Evolutionary conservation across 768 basidiomycete genomes (phyloP), one percentile per base, ranked within the genome.

Genomic region (Pulveroboletus sp.): DNA sequence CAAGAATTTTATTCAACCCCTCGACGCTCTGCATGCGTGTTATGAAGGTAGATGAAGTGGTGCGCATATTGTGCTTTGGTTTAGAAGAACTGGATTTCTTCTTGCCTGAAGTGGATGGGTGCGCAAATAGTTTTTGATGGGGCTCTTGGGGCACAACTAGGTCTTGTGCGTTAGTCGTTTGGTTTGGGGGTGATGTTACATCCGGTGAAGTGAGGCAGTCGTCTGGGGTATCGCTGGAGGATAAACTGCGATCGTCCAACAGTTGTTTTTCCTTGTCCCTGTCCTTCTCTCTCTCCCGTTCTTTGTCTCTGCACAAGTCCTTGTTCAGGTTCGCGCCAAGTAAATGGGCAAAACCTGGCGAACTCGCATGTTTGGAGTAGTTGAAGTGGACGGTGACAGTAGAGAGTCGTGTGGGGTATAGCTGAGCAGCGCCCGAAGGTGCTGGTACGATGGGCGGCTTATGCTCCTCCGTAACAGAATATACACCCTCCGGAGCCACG

Each of bases 31-130:
- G 92, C 40, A 93, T 73, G 25, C 94, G 81, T 3, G 90, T 87
- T 54, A 97, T 87, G 67, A 97, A 97, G 2, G 90, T 90, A 20
- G 94, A 95, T 6, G 87, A 91, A 2, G 92, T 93, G 0, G 91
- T 91, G 45, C 88, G 79, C 56, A 97, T 84, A 59, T 88, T 95
- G 56, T 91, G 90, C 65, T 90, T 94, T n/a, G 93, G 91, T 27
- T 89, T 76, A 9, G 85, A 71, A 20, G 69, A 63, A 8, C 71
- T 62, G 52, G 84, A 81, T 71, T 84, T 86, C 75, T 87, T 89
- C 45, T 79, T 79, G 8, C 68, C 64, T 2, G 63, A 48, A 6
- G 67, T 61, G 35, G 78, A 70, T 12, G 69, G 61, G n/a, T 71
- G 74, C 3, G 82, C 80, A 65, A 91, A 91, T 2, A 88, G 73